Conservation (phyloP, 768 basidiomycete species). For the Leccinum imitatum region DNA sequence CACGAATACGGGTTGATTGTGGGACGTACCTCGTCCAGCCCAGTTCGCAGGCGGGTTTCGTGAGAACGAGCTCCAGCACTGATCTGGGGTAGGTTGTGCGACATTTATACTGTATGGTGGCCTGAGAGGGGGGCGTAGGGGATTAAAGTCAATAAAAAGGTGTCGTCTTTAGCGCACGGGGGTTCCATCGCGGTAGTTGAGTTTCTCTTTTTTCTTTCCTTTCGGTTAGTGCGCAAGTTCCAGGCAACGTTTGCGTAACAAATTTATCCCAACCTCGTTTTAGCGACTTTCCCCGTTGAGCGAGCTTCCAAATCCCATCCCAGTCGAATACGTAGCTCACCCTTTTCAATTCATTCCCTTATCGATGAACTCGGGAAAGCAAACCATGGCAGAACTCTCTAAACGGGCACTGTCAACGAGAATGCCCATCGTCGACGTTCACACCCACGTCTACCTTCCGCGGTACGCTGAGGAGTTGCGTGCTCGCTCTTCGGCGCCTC, state of each 20-base stretch:
- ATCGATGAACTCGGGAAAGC: slow-evolving; percentile 31
- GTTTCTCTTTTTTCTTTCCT: neutral
- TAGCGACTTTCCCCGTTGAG: slow-evolving; percentile 4
- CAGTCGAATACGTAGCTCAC: slow-evolving; percentile 9
- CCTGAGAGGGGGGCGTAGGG: neutral
- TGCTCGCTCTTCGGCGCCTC: slow-evolving; percentile 60
- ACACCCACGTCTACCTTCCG: slow-evolving; percentile 85
- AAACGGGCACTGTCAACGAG: slow-evolving; percentile 20
- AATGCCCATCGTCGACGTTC: slow-evolving; percentile 68
- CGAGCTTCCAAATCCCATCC: slow-evolving; percentile 13
- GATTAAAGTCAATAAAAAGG: neutral
- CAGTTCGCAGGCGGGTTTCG: slow-evolving; percentile 18
- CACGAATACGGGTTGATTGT: neutral
- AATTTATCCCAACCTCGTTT: slow-evolving; percentile 20
- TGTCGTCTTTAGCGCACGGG: neutral
- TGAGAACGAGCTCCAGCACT: slow-evolving; percentile 15
- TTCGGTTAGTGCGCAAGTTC: slow-evolving; percentile 17
- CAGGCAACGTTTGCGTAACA: slow-evolving; percentile 9
- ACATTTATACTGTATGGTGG: slow-evolving; percentile 4
- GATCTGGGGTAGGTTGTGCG: neutral
- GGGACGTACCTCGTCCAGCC: slow-evolving; percentile 29
- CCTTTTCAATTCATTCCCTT: slow-evolving; percentile 12
- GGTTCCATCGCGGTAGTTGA: slow-evolving; percentile 9
- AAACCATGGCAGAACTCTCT: slow-evolving; percentile 26
- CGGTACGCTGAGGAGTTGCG: slow-evolving; percentile 73